Conservation (phyloP, 257 asterid genomes). For the Solanum bukasovii region DNA sequence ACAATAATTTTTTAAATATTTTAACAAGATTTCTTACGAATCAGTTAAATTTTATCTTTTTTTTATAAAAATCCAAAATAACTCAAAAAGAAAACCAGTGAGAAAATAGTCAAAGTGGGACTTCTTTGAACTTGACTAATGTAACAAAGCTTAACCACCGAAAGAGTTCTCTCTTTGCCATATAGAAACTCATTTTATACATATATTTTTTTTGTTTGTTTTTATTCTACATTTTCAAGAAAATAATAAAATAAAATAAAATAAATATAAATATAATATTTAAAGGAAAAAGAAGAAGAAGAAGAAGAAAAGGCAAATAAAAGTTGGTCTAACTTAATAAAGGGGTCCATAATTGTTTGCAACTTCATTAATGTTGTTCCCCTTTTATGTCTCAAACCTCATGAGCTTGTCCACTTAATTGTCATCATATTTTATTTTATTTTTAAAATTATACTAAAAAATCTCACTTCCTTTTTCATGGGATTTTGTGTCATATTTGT, state of each 20-base stretch:
- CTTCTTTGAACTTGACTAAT: conserved; percentile 19
- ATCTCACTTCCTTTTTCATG: not conserved
- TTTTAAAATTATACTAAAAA: not conserved
- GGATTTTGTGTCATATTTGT: not conserved
- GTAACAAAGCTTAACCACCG: conserved; percentile 22
- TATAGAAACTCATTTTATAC: conserved; percentile 1
- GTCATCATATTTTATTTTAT: not conserved
- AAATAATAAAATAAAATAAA: not conserved
- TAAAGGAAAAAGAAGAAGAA: not conserved
- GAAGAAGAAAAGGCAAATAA: not conserved
- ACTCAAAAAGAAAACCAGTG: not conserved
- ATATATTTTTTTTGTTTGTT: not conserved
- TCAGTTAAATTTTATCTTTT: no score
- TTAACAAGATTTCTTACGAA: no score
- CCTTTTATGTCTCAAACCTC: conserved; percentile 31
- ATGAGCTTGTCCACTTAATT: conserved; percentile 15
- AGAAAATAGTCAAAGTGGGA: conserved; percentile 26
- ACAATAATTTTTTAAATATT: no score
- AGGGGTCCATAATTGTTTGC: conserved; percentile 19
- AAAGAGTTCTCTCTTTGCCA: conserved; percentile 12
- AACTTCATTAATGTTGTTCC: conserved; percentile 23
- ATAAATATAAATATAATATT: no score
- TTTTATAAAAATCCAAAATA: no score
- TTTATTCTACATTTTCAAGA: not conserved
- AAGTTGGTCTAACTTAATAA: conserved; percentile 2